Base-by-base conservation (phyloP, 345 rosid genomes). In the Acer saccharum region DNA sequence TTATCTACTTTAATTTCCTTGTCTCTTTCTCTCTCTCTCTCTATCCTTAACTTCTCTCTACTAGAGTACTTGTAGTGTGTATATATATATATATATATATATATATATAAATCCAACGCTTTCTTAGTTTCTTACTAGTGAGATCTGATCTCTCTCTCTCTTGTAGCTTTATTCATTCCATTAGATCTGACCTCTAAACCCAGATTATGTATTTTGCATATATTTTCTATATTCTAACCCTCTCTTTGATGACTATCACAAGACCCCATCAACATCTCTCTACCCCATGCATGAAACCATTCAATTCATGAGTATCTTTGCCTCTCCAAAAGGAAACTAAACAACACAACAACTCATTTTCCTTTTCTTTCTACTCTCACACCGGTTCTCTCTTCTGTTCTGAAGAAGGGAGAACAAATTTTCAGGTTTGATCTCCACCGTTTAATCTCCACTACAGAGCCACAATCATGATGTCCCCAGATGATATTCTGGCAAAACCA, bases 181-280 rank as follows among this genome's bases (percentile, higher is more conserved):
- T 70, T 65, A 80, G 86, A 84, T 82, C 88, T 78, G 67, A 65
- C 66, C 65, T 81, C 55, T 71, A 62, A 68, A 12, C 77, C 76
- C 71, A 72, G 18, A 57, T 76, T 69, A 55, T 21, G n/a, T 50
- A 57, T 32, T 35, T 35, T 35, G 39, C 39, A 29, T 11, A 35
- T 58, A 35, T 62, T 32, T 65, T 43, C 50, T 17, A 7, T 61
- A 39, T 65, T 46, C 50, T 50, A 25, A 76, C 75, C 74, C 43
- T 69, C 76, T 54, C 84, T 74, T 86, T 91, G 86, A 91, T 86
- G 88, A 81, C 76, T 64, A 78, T 91, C 94, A 91, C 94, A 91
- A 79, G 91, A 65, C 67, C 81, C 77, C 83, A 70, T 84, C 82
- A 72, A 65, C 82, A 18, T 68, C 68, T 79, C 82, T 78, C 83